Evolutionary conservation across 225 moss, liverwort and hornwort genomes (phyloP).

Genomic region (Ulota crispa): DNA sequence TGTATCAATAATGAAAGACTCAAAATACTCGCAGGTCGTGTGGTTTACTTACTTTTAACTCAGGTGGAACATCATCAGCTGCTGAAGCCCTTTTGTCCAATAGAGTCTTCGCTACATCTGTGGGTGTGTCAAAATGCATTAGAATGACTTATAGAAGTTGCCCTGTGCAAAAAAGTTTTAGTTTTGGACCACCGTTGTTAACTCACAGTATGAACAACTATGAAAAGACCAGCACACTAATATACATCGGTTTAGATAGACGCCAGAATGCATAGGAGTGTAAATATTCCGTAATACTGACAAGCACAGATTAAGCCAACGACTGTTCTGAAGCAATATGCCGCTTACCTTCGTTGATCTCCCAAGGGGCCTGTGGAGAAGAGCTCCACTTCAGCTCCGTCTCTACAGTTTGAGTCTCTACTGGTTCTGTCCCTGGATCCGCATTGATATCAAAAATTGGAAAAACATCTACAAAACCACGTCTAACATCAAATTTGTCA

Average conservation of each 20-base stretch:
- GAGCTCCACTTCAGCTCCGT: constrained; percentile 49
- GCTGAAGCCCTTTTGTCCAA: constrained; percentile 21
- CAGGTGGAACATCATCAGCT: constrained; percentile 13
- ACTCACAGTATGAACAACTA: constrained; percentile 7
- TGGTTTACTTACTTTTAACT: constrained; percentile 26
- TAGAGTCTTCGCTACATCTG: constrained; percentile 45
- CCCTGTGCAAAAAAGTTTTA: not conserved
- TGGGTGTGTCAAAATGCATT: not conserved
- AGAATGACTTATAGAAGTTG: constrained; percentile 8
- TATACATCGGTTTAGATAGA: not conserved
- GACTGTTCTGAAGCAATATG: not conserved
- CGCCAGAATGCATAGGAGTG: not conserved
- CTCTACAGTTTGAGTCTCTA: constrained; percentile 31
- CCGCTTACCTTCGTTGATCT: constrained; percentile 51
- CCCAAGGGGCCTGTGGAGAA: constrained; percentile 59
- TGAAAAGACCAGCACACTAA: not conserved
- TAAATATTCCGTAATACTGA: not conserved
- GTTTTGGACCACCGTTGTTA: not conserved
- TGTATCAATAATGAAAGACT: not conserved
- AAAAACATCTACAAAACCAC: constrained; percentile 40
- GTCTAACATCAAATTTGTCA: constrained; percentile 19
- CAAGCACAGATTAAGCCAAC: constrained; percentile 7
- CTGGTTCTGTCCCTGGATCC: constrained; percentile 30
- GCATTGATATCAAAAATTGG: constrained; percentile 23
- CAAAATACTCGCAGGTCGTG: not conserved